A percentile compares a stretch with the other conserved stretches of the same genome.
Evolutionary conservation across 2,329 filamentous ascomycete genomes (phyloP).

Genomic region (Clarireedia hainanense): DNA sequence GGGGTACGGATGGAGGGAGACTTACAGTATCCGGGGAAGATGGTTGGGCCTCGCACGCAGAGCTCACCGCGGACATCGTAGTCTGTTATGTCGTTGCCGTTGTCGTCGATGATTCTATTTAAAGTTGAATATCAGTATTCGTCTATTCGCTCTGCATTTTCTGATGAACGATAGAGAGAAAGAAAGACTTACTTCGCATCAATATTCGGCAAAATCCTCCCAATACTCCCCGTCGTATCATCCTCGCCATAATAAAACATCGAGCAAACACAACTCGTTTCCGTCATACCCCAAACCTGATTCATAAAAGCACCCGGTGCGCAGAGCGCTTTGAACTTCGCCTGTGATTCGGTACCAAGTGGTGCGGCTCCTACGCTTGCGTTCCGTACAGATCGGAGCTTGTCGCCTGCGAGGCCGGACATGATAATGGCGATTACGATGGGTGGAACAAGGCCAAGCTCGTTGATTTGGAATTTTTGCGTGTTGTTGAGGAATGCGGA

Average conservation of each 20-base stretch:
- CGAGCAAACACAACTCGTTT: constrained; percentile 26
- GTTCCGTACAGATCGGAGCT: constrained; percentile 48
- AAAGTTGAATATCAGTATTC: background rate
- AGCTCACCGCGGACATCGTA: constrained; percentile 36
- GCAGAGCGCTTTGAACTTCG: constrained; percentile 35
- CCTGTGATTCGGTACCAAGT: constrained; percentile 35
- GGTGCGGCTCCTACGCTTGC: constrained; percentile 42
- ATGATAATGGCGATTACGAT: constrained; percentile 57
- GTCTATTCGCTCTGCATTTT: no score
- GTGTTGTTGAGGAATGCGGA: constrained; percentile 60
- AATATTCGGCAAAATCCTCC: constrained; percentile 34
- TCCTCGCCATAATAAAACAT: constrained; percentile 40
- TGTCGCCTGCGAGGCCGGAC: constrained; percentile 13
- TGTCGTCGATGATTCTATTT: constrained; percentile 21
- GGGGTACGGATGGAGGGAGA: background rate
- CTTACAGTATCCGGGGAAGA: constrained; percentile 64
- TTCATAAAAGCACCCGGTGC: constrained; percentile 34
- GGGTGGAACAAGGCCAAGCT: constrained; percentile 62
- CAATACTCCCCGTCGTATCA: constrained; percentile 40
- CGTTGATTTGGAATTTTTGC: constrained; percentile 59
- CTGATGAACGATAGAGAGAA: background rate
- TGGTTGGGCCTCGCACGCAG: constrained; percentile 62
- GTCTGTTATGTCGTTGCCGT: constrained; percentile 20
- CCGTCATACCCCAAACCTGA: constrained; percentile 49
- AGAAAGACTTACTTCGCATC: constrained; percentile 24